Percentiles rank a stretch among this genome's conserved stretches.
Conservation (phyloP, 441 rosid genomes). For the Populus hybrid region DNA sequence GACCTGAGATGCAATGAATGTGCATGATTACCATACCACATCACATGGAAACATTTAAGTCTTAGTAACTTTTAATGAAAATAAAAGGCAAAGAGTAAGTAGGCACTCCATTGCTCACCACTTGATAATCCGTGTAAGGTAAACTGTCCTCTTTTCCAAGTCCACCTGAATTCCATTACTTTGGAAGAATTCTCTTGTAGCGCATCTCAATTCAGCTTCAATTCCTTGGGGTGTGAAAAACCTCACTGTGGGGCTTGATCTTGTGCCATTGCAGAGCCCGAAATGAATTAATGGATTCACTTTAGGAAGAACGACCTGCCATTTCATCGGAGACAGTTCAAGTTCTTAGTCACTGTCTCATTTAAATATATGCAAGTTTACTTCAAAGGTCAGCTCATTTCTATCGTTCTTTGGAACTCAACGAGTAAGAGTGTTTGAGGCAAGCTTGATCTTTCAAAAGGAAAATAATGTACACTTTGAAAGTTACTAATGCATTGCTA, state of each 20-base stretch:
- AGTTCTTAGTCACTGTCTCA: background rate
- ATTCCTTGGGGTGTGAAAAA: constrained; percentile 70
- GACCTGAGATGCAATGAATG: background rate
- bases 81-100: background rate
- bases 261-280: constrained; percentile 80
- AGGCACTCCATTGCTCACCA: constrained; percentile 38
- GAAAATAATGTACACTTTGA: background rate
- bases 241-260: constrained; percentile 69
- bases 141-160: constrained; percentile 55
- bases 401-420: background rate
- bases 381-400: background rate
- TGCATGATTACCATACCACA: background rate
- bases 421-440: background rate
- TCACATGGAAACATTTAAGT: background rate
- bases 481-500: background rate
- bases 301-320: constrained; percentile 50
- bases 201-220: constrained; percentile 58
- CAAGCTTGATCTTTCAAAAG: background rate
- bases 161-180: constrained; percentile 54
- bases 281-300: constrained; percentile 77
- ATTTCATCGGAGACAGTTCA: background rate
- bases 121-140: constrained; percentile 62
- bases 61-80: background rate
- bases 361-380: background rate
- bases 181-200: constrained; percentile 69